These are phyloP conservation scores for Asterophora parasitica DNA, from an alignment of 768 basidiomycete species.

Conservation along the genomic window DNA sequence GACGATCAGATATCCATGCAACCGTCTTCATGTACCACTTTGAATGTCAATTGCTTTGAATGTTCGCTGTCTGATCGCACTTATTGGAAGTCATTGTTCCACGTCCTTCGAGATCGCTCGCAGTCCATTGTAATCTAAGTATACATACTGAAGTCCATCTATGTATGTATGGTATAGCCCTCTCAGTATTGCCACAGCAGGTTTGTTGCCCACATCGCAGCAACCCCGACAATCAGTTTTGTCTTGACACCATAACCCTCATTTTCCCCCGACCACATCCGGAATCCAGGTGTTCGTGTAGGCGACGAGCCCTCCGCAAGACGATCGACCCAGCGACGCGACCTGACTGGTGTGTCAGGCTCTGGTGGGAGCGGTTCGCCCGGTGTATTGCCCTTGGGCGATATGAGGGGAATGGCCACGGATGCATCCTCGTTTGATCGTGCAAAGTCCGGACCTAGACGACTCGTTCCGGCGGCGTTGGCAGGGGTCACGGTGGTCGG, in stretches of 20 bases:
- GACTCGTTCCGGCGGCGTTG: conserved; percentile 5
- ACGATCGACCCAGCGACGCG: conserved; percentile 48
- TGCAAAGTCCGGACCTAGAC: conserved; percentile 13
- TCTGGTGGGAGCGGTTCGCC: conserved; percentile 25
- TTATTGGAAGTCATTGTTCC: too few species aligned
- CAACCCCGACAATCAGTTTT: conserved; percentile 35
- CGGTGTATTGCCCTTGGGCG: conserved; percentile 15
- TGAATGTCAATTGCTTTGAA: too few species aligned
- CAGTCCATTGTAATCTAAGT: too few species aligned
- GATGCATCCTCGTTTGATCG: conserved; percentile 12
- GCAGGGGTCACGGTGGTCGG: conserved; percentile 9
- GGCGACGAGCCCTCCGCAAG: conserved; percentile 33
- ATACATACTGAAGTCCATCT: too few species aligned
- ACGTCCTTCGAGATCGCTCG: too few species aligned
- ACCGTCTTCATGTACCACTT: too few species aligned
- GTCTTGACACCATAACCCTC: conserved; percentile 37
- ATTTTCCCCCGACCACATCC: conserved; percentile 25
- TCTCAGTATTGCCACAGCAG: conserved; percentile 44
- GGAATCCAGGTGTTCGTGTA: conserved; percentile 21
- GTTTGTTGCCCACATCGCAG: conserved; percentile 63
- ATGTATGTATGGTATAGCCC: too few species aligned
- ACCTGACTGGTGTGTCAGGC: conserved; percentile 35
- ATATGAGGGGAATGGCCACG: conserved; percentile 19
- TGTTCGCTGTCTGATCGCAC: too few species aligned
- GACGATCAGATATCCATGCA: too few species aligned